phyloP scores from a whole-genome alignment of 2,329 filamentous ascomycete genomes.

The Sporothrix brasiliensis region DNA sequence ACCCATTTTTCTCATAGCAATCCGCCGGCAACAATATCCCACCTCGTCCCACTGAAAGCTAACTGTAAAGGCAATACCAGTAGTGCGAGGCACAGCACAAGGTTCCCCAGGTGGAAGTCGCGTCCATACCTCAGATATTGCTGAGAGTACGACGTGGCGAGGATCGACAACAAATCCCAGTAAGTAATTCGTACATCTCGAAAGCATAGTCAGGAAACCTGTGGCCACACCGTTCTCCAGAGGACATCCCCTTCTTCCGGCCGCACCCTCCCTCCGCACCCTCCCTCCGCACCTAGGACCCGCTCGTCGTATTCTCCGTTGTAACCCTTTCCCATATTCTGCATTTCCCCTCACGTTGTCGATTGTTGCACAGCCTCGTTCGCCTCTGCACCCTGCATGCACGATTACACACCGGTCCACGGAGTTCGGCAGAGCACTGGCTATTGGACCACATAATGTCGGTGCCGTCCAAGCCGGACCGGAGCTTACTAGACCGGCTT shows the following conservation, averaged over 20 bases:
- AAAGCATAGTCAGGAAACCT: not conserved
- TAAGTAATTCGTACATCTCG: too few relatives aligned
- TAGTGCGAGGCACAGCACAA: slow-evolving; percentile 28
- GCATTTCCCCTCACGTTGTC: slow-evolving; percentile 11
- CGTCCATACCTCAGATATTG: not conserved
- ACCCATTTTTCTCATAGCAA: too few relatives aligned
- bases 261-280: not conserved
- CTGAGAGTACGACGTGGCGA: too few relatives aligned
- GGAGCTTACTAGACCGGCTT: slow-evolving; percentile 56
- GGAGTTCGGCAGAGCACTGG: not conserved
- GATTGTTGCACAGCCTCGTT: slow-evolving; percentile 13
- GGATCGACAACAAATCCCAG: too few relatives aligned
- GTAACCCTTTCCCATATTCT: slow-evolving; percentile 13
- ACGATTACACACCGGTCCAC: not conserved
- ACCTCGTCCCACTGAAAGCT: not conserved
- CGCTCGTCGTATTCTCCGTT: not conserved
- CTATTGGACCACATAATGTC: not conserved
- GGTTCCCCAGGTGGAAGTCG: slow-evolving; percentile 15
- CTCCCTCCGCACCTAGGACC: not conserved
- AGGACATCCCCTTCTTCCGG: not conserved
- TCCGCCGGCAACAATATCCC: too few relatives aligned
- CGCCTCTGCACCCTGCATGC: not conserved
- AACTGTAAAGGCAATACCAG: not conserved
- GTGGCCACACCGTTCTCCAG: not conserved
- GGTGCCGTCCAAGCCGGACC: slow-evolving; percentile 42